Base-by-base conservation (phyloP, 257 asterid genomes). In the Plantago elongata region DNA sequence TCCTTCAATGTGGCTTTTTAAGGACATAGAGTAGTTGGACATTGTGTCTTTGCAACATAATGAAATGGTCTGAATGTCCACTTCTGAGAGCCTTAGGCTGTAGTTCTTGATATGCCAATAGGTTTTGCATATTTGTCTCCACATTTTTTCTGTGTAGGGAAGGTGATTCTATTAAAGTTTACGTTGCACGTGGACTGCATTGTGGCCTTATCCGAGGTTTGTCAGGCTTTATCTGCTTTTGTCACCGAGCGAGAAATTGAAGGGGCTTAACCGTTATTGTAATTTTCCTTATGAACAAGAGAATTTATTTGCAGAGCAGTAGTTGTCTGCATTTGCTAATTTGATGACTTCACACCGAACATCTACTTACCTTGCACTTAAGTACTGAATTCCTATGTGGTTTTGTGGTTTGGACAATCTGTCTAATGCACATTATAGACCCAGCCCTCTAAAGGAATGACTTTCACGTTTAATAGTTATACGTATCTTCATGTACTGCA, bases 401-500 rank as follows among this genome's bases (percentile, higher is more conserved):
- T 34, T 34, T 34, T 34, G 40, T 12, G 16, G 59, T 54, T 54
- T 34, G 40, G 40, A 18, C 12, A 12, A 11, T 54, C 9, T 27
- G 34, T 54, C 13, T 54, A 49, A 27, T 64, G 12, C 55, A 45
- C 63, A 15, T 61, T 61, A 16, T 27, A 50, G 17, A 34, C 9
- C 4, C 11, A 44, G 30, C 45, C 22, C 14, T 45, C 12, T n/a
- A 45, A 34, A 42, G 71, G 16, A 45, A 51, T 45, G 45, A 50
- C 46, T 64, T 27, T 42, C 51, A 12, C 51, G 51, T 42, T 48
- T 71, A 37, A 60, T 55, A 57, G 16, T 60, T 58, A 29, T 61
- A 34, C 44, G 38, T 45, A 13, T 73, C 61, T n/a, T 61, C 65
- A 64, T 40, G 45, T 51, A 52, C 48, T 64, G 15, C 83, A 89